Conservation (phyloP, 352 stramenopile species). For the Globisporangium viniferum region DNA sequence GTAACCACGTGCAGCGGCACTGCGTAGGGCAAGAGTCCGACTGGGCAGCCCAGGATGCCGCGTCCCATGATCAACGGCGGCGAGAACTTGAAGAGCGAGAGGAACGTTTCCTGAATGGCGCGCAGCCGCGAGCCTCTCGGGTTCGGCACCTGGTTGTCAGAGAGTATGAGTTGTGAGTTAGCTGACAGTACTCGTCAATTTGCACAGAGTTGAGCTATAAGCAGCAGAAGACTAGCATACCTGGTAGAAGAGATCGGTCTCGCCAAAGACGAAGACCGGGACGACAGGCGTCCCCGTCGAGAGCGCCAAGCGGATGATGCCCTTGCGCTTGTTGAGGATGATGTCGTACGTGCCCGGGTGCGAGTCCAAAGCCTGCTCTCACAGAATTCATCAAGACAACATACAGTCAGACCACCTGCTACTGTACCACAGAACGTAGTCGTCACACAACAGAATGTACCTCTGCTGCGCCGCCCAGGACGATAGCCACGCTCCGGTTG, state of each 20-base stretch:
- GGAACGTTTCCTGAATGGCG: conserved; percentile 30
- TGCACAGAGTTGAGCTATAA: neutral
- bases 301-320: conserved; percentile 61
- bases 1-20: conserved; percentile 38
- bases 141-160: conserved; percentile 32
- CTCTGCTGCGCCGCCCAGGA: conserved; percentile 48
- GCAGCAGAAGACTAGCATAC: conserved; percentile 6
- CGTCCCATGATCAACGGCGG: conserved; percentile 32
- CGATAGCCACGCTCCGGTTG: conserved; percentile 33
- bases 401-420: neutral
- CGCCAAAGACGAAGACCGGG: conserved; percentile 68
- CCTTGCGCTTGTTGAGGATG: conserved; percentile 64
- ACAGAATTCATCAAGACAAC: neutral
- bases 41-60: conserved; percentile 25
- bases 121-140: conserved; percentile 36
- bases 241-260: conserved; percentile 56
- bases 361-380: conserved; percentile 34
- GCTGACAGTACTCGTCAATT: neutral
- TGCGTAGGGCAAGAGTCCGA: conserved; percentile 33
- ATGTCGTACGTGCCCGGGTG: conserved; percentile 43
- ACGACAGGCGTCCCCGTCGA: conserved; percentile 51
- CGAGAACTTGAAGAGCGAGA: conserved; percentile 41
- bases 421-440: neutral
- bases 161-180: neutral
- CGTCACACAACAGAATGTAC: conserved; percentile 3